phyloP scores from a whole-genome alignment of 306 rosid species.

The Datisca glomerata region DNA sequence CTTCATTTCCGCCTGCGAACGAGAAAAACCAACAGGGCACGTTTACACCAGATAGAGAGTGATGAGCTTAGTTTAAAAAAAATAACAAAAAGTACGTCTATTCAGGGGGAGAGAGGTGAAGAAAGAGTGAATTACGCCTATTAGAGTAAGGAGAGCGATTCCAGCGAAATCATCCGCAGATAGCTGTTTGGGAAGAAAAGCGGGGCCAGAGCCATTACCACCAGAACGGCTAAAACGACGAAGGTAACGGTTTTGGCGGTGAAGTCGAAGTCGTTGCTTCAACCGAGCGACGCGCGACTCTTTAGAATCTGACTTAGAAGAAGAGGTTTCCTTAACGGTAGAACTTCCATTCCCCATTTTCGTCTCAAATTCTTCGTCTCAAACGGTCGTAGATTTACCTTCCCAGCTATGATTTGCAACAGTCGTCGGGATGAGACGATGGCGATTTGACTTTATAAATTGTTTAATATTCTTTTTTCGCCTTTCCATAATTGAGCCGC shows the following conservation, averaged over 20 bases:
- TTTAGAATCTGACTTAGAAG: slow-evolving; percentile 7
- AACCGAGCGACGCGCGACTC: slow-evolving; percentile 39
- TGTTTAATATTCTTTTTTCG: too few species aligned
- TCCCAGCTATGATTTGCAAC: too few species aligned
- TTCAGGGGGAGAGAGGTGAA: neutral
- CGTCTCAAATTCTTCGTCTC: neutral
- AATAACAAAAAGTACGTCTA: neutral
- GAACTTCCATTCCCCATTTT: slow-evolving; percentile 60
- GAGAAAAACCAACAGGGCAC: neutral
- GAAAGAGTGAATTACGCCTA: slow-evolving; percentile 20
- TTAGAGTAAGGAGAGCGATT: slow-evolving; percentile 64
- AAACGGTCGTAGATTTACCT: too few species aligned
- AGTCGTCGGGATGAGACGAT: too few species aligned
- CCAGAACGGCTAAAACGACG: slow-evolving; percentile 7
- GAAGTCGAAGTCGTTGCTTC: slow-evolving; percentile 35
- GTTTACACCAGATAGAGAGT: neutral
- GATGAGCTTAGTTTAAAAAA: neutral
- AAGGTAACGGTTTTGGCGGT: slow-evolving; percentile 14
- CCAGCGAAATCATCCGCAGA: slow-evolving; percentile 53
- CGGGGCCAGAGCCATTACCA: slow-evolving; percentile 10
- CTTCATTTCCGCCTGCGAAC: slow-evolving; percentile 72
- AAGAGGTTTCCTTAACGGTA: slow-evolving; percentile 5
- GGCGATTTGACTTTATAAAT: too few species aligned
- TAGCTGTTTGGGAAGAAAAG: slow-evolving; percentile 25
- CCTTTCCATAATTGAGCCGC: too few species aligned